These are phyloP conservation scores for Cyphellophora europaea DNA, from an alignment of 2,329 filamentous ascomycete genomes.

Conservation along the genomic window DNA sequence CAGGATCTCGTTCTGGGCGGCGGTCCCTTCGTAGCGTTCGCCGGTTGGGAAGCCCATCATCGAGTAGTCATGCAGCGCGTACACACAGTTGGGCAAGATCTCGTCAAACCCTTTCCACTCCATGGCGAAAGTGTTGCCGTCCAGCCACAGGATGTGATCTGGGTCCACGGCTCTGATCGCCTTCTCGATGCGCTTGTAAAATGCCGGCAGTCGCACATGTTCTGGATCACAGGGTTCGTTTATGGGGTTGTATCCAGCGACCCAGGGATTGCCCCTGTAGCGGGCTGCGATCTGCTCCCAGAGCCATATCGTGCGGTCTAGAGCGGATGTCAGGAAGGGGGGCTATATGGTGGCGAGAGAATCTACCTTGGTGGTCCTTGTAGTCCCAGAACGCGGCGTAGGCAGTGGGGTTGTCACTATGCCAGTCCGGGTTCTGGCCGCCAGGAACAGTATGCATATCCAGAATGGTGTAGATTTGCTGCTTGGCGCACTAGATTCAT, in stretches of 20 bases:
- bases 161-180: constrained; percentile 37
- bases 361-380: no score
- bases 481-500: no score
- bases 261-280: constrained; percentile 36
- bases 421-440: no score
- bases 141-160: constrained; percentile 36
- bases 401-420: no score
- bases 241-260: constrained; percentile 45
- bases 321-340: no score
- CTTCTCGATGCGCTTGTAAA: constrained; percentile 38
- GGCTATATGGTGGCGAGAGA: no score
- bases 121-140: constrained; percentile 37
- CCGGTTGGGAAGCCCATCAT: constrained; percentile 35
- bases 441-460: no score
- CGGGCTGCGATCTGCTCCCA: constrained; percentile 38
- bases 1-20: constrained; percentile 31
- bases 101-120: constrained; percentile 36
- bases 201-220: constrained; percentile 35
- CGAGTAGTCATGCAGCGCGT: constrained; percentile 23
- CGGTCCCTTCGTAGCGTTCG: constrained; percentile 30
- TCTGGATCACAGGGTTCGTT: constrained; percentile 43
- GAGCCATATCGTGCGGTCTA: no score
- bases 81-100: constrained; percentile 26
- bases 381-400: no score
- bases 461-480: no score